Evolutionary conservation across 2,329 filamentous ascomycete genomes (phyloP).

Genomic region (Sporothrix luriei): DNA sequence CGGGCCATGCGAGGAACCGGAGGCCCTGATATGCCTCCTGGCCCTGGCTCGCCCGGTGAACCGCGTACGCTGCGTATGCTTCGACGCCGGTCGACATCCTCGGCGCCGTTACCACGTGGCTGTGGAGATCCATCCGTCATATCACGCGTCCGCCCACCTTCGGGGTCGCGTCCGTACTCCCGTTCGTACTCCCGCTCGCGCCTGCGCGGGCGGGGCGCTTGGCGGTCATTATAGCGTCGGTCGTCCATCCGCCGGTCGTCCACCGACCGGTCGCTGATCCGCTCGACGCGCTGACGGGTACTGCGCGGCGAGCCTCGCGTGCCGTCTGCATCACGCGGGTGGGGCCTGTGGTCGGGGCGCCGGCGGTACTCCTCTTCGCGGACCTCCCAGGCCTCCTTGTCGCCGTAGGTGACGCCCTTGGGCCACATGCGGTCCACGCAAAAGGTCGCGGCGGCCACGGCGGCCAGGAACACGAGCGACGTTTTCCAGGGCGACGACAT

Average conservation of each 20-base stretch:
- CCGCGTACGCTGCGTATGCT: constrained; percentile 1
- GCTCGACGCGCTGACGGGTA: not conserved
- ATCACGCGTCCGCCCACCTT: not conserved
- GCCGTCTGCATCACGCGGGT: not conserved
- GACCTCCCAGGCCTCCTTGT: constrained; percentile 44
- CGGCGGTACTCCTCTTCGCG: constrained; percentile 23
- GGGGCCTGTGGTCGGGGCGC: not conserved
- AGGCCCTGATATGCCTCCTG: not conserved
- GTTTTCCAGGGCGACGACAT: constrained; percentile 39
- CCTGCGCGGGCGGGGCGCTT: constrained; percentile 1
- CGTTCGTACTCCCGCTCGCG: not conserved
- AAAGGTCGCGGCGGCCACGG: constrained; percentile 45
- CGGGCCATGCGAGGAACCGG: not conserved
- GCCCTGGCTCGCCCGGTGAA: not conserved
- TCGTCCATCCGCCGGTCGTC: not conserved
- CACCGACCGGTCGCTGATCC: constrained; percentile 11
- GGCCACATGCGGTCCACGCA: constrained; percentile 47
- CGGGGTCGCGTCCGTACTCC: not conserved
- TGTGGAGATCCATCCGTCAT: not conserved
- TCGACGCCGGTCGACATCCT: not conserved
- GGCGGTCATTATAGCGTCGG: constrained; percentile 3
- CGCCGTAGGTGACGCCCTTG: constrained; percentile 45
- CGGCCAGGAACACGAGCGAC: constrained; percentile 46
- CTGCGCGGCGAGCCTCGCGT: not conserved
- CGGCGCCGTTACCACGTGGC: not conserved